Conservation (phyloP, 768 basidiomycete genomes). For the Boletus sensibilis region DNA sequence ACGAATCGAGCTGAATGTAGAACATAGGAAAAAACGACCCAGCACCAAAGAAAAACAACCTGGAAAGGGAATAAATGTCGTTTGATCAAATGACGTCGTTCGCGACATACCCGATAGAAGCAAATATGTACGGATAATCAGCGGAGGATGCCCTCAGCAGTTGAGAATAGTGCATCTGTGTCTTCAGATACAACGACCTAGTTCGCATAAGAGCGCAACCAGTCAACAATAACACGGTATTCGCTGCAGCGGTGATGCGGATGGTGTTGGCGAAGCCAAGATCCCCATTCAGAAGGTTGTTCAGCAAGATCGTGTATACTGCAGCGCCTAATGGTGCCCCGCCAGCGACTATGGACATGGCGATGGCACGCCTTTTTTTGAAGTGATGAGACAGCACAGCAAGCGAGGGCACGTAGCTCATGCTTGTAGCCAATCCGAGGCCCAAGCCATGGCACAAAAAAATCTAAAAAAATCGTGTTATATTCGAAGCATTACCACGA, state of each 20-base stretch:
- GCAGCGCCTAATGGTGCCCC: slow-evolving; percentile 36
- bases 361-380: slow-evolving; percentile 37
- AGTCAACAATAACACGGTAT: slow-evolving; percentile 36
- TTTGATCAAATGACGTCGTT: neutral
- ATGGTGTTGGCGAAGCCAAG: slow-evolving; percentile 44
- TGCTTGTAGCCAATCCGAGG: slow-evolving; percentile 38
- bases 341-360: slow-evolving; percentile 39
- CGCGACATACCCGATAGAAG: slow-evolving; percentile 23
- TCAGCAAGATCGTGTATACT: slow-evolving; percentile 30
- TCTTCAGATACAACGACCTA: slow-evolving; percentile 31
- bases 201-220: slow-evolving; percentile 39
- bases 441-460: slow-evolving; percentile 39
- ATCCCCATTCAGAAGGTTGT: slow-evolving; percentile 17
- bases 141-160: slow-evolving; percentile 16
- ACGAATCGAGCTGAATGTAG: slow-evolving; percentile 57
- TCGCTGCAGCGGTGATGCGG: slow-evolving; percentile 44
- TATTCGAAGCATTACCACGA: slow-evolving; percentile 7
- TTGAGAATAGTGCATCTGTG: slow-evolving; percentile 14
- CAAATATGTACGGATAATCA: slow-evolving; percentile 26
- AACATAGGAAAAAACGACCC: slow-evolving; percentile 32
- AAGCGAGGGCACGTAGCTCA: slow-evolving; percentile 41
- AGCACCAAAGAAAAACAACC: slow-evolving; percentile 22
- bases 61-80: slow-evolving; percentile 1
- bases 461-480: slow-evolving; percentile 33
- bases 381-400: slow-evolving; percentile 49